Percentiles rank a stretch among this genome's conserved stretches.
Evolutionary conservation across 148 eudicot genomes (phyloP).

Genomic region (Drosera capensis): DNA sequence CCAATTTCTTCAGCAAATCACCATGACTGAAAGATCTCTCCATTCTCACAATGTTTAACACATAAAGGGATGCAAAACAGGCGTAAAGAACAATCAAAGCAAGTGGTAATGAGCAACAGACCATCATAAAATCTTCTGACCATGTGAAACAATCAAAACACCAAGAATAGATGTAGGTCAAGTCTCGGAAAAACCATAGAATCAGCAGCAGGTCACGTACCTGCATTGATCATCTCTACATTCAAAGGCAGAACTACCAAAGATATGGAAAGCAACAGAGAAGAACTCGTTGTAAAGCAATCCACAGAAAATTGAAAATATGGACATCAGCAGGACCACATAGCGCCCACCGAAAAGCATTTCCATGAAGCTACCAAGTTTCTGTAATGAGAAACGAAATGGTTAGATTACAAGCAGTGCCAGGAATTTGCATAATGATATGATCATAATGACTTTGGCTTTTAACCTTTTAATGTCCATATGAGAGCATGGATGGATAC

Average conservation of each 20-base stretch:
- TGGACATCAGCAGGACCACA: conserved; percentile 78
- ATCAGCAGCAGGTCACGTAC: conserved; percentile 17
- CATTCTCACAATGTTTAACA: too few relatives aligned
- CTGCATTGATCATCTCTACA: conserved; percentile 88
- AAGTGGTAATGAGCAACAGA: too few relatives aligned
- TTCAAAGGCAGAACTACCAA: conserved; percentile 84
- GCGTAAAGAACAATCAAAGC: too few relatives aligned
- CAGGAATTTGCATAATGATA: background rate
- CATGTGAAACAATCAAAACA: too few relatives aligned
- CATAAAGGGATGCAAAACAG: too few relatives aligned
- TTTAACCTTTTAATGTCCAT: conserved; percentile 1
- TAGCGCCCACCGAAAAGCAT: conserved; percentile 99
- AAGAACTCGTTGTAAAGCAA: conserved; percentile 95
- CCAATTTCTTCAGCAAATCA: too few relatives aligned
- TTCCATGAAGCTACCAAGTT: conserved; percentile 99
- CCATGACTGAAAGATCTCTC: too few relatives aligned
- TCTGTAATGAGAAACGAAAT: conserved; percentile 24
- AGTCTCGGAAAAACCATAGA: conserved; percentile 1
- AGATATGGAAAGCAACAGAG: conserved; percentile 89
- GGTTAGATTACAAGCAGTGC: background rate
- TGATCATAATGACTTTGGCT: too few relatives aligned
- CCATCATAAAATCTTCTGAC: too few relatives aligned
- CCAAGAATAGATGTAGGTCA: background rate
- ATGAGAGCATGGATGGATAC: background rate
- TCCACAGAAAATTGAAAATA: conserved; percentile 91